Base-by-base conservation (phyloP, 352 stramenopile genomes). In the Globisporangium cederbergense region DNA sequence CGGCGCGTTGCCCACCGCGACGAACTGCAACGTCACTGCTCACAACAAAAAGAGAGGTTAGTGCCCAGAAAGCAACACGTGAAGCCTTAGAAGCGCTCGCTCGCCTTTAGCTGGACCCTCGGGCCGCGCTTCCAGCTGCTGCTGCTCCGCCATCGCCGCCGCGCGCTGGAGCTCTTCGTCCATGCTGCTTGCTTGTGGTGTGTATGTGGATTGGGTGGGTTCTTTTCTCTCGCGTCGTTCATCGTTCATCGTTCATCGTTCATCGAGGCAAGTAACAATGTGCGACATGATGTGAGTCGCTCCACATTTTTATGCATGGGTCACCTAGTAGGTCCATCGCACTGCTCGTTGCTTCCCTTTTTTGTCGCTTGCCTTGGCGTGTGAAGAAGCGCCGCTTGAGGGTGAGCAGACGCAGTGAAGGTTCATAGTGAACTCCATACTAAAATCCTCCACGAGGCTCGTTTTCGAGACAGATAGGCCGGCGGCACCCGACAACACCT, bases 21-120 rank as follows among this genome's bases (percentile, higher is more conserved):
- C 77, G 60, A 95, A 95, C 71, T 95, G 86, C 65, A 95, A 67
- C 58, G 81, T 95, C 55, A 95, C 86, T 95, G 42, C n/a, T 32
- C 42, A 22, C n/a, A 4, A 9, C 43, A 42, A 36, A 16, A 2
- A 16, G 11, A 43, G 13, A 25, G 7, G 14, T 45, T 28, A 25
- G 13, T 28, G 2, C 2, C 0, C 30, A 52, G 14, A 18, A 32
- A 14, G n/a, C 28, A 25, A 14, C 10, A 18, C 22, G 9, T 13
- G 50, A 22, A 11, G 18, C 8, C 18, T 6, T 28, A 11, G 0
- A 34, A 32, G 25, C 8, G 60, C 20, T 4, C 10, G 20, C 25
- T 11, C 53, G 67, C 65, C 65, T 64, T 71, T 71, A 1, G 65
- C 60, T 0, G 65, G 60, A 8, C 65, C 65, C 9, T 71, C 65